Conservation (phyloP, 495 filamentous ascomycete genomes). For the Penicillium ochrochloron region DNA sequence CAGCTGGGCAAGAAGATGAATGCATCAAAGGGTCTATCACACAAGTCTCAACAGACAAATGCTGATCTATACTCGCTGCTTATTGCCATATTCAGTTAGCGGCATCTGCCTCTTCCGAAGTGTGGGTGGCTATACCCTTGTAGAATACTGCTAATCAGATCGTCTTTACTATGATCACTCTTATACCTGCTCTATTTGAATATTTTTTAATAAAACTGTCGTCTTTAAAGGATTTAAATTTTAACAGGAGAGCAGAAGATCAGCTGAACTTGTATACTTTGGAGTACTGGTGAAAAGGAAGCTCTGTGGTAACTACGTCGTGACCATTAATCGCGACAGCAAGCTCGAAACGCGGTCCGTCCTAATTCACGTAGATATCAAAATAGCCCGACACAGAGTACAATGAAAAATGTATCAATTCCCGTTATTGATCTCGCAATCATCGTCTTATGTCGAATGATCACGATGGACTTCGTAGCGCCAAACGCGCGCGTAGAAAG, state of each 20-base stretch:
- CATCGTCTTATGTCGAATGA: neutral
- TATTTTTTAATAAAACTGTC: too few species aligned
- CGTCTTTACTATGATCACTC: too few species aligned
- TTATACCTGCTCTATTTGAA: too few species aligned
- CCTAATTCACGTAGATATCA: too few species aligned
- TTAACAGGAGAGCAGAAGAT: too few species aligned
- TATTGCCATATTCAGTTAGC: neutral
- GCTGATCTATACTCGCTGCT: neutral
- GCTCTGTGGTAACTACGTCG: neutral
- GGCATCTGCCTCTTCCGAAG: neutral
- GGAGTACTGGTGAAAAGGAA: neutral
- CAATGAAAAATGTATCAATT: too few species aligned
- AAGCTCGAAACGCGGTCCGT: neutral
- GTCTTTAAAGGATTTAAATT: too few species aligned
- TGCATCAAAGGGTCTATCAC: neutral
- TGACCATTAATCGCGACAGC: neutral
- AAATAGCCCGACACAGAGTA: neutral
- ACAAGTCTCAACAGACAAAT: neutral
- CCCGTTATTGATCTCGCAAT: too few species aligned
- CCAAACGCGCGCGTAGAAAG: conserved; percentile 19
- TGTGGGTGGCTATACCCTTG: too few species aligned
- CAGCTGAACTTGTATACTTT: too few species aligned
- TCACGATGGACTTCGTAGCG: conserved; percentile 1
- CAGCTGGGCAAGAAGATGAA: neutral
- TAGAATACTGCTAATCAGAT: too few species aligned